Base-by-base conservation (phyloP, 306 rosid species). In the Chamaecrista fasciculata region DNA sequence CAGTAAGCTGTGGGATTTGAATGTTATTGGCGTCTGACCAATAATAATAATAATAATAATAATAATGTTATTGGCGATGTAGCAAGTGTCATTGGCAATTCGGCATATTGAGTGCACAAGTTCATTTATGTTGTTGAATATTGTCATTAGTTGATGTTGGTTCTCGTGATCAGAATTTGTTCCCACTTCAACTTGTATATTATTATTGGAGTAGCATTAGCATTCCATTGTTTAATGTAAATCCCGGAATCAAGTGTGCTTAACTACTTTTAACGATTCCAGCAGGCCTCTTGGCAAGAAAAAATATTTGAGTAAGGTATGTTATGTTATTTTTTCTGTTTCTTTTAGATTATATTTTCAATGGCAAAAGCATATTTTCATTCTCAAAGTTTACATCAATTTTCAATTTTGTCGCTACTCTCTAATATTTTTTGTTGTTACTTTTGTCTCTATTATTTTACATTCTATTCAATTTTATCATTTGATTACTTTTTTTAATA, bases 121-220 rank as follows among this genome's bases (percentile, higher is more conserved):
- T n/a, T n/a, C n/a, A 78, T 75, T 72, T 44, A 50, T 74, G 67
- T 51, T 50, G 70, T 62, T 77, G 75, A 61, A 75, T 69, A 82
- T 73, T 57, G 74, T 58, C 76, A 73, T 77, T 34, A 73, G 73
- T 75, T 77, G 71, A 49, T 60, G 53, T 56, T 76, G 66, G 74
- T 71, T 74, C 70, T 73, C 25, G 59, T 72, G 51, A 63, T 70
- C 20, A 4, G 70, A 71, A 21, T 74, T 50, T n/a, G n/a, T 49
- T 6, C 2, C 37, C 58, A 51, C 57, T 73, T 50, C 51, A 79
- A 80, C 52, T 77, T 84, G 83, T 89, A 82, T 66, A 79, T 79
- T 67, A 66, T 70, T 5, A 29, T 49, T 80, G 25, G 70, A 74
- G 61, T 74, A 56, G 67, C 69, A 67, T 81, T 76, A 31, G 51